Base-by-base conservation (phyloP, 768 basidiomycete species). In the Mycena indigotica region DNA sequence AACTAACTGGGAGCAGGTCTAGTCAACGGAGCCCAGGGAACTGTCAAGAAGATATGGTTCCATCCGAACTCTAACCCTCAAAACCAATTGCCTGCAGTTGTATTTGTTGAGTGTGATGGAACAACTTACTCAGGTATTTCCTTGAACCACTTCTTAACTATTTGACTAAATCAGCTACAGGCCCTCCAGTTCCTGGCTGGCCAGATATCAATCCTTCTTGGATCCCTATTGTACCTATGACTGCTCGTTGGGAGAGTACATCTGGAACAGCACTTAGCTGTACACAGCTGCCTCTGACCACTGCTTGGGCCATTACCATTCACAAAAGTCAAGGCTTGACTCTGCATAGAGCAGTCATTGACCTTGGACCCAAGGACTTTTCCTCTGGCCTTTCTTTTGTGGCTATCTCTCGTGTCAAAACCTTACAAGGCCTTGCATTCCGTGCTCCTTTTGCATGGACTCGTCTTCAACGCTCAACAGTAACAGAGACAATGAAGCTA, bases 301-400 rank as follows among this genome's bases (percentile, higher is more conserved):
- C 17, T 35, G 32, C 32, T 17, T 35, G 32, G 88, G 87, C 88
- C 0, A 86, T 89, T 76, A 84, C 84, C 2, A 89, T 91, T 55
- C 88, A 91, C 72, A 53, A 41, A n/a, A n/a, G n/a, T n/a, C n/a
- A n/a, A n/a, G n/a, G n/a, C n/a, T n/a, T n/a, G n/a, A n/a, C n/a
- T n/a, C n/a, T n/a, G n/a, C n/a, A n/a, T n/a, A n/a, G n/a, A n/a
- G n/a, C n/a, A n/a, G n/a, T n/a, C n/a, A n/a, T n/a, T n/a, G n/a
- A n/a, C n/a, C n/a, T n/a, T n/a, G n/a, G n/a, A n/a, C n/a, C n/a
- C n/a, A n/a, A n/a, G 39, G 52, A 53, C 28, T 53, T 41, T 29
- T 53, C 52, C 26, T 25, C 52, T 3, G 52, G n/a, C n/a, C n/a
- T n/a, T n/a, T n/a, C n/a, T n/a, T n/a, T n/a, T n/a, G n/a, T n/a